phyloP scores from a whole-genome alignment of 1,284 basidiomycete species.

The Tilletia indica region DNA sequence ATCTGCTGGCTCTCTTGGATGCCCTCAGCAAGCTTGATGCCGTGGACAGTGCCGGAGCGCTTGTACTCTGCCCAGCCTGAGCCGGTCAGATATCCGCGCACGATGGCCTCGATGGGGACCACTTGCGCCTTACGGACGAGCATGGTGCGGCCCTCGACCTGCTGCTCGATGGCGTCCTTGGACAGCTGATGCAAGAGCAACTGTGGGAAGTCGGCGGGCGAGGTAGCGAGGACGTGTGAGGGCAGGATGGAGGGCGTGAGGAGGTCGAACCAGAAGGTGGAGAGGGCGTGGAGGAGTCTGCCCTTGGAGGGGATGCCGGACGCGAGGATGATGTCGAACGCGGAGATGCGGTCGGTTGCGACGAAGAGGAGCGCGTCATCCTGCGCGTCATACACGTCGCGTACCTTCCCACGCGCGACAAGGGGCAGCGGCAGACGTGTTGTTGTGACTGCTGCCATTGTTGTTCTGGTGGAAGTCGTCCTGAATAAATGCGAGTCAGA shows the following conservation, averaged over 20 bases:
- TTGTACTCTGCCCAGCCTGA: conserved; percentile 95
- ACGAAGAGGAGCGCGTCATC: conserved; percentile 70
- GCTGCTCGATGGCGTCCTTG: conserved; percentile 33
- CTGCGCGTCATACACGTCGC: conserved; percentile 53
- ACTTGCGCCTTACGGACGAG: conserved; percentile 86
- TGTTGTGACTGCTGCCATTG: background rate
- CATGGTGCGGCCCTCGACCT: conserved; percentile 83
- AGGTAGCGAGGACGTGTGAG: conserved; percentile 50
- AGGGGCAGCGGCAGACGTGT: conserved; percentile 44
- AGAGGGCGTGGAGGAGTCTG: conserved; percentile 81
- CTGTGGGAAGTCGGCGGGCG: conserved; percentile 38
- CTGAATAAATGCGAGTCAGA: background rate
- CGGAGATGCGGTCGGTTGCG: conserved; percentile 91
- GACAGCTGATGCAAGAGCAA: conserved; percentile 31
- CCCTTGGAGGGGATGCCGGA: conserved; percentile 92
- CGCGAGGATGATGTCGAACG: conserved; percentile 76
- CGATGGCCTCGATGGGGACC: conserved; percentile 93
- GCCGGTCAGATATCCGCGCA: conserved; percentile 94
- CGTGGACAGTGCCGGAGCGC: conserved; percentile 82
- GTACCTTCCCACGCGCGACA: conserved; percentile 53
- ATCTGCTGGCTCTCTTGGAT: conserved; percentile 76
- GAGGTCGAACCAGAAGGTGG: conserved; percentile 91
- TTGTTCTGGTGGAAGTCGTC: background rate
- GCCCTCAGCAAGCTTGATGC: conserved; percentile 72
- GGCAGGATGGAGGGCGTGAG: conserved; percentile 54